Evolutionary conservation across 2,329 filamentous ascomycete genomes (phyloP).

Genomic region (Pestalotiopsis sp.): DNA sequence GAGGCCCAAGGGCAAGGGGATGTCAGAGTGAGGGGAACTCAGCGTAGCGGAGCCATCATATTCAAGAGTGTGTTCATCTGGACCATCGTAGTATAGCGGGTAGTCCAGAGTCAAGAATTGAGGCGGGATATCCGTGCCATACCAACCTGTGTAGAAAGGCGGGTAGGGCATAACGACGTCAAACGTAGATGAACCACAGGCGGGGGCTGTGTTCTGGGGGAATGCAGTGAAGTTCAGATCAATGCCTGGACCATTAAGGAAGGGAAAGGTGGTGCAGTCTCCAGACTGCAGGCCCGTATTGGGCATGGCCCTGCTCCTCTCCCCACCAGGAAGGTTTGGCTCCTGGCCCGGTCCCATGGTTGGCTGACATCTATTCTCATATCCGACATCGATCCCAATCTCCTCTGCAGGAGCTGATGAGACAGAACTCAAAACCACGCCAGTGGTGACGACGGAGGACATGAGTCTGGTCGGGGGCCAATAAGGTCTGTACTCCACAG

Average conservation of each 20-base stretch:
- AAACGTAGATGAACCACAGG: not conserved
- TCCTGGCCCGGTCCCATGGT: not conserved
- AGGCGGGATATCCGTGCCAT: not conserved
- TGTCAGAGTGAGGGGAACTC: slow-evolving; percentile 4
- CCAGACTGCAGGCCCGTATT: not conserved
- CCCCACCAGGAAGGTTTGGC: slow-evolving; percentile 3
- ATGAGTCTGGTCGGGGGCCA: not conserved
- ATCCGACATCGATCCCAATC: slow-evolving; percentile 4
- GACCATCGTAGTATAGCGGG: not conserved
- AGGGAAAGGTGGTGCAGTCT: not conserved
- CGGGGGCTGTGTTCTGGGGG: not conserved
- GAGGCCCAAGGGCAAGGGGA: not conserved
- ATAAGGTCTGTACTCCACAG: not conserved
- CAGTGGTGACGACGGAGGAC: not conserved
- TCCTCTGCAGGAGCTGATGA: slow-evolving; percentile 7
- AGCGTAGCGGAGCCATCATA: not conserved
- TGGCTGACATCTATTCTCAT: slow-evolving; percentile 6
- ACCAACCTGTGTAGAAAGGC: not conserved
- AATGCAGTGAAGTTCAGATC: not conserved
- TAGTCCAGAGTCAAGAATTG: not conserved
- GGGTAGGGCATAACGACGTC: not conserved
- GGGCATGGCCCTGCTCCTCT: slow-evolving; percentile 3
- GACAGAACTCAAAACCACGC: not conserved
- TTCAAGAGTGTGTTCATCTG: not conserved
- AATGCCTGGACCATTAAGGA: slow-evolving; percentile 12